Conservation (phyloP, 2,329 filamentous ascomycete genomes). For the Talaromyces sp. region DNA sequence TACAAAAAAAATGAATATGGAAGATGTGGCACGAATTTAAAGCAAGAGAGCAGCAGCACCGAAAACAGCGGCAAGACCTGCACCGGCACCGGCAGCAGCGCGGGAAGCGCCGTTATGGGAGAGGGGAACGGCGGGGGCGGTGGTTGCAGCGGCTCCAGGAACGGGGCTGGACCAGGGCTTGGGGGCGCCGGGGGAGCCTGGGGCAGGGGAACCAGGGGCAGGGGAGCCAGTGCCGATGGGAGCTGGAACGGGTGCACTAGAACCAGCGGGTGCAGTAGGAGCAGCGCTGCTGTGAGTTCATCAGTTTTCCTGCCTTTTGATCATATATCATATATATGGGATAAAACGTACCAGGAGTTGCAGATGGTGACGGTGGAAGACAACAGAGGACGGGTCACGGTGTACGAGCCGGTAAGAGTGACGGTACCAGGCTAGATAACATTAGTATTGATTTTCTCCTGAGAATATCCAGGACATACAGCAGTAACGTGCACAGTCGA, state of each 20-base stretch:
- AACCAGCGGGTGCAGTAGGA: slow-evolving; percentile 7
- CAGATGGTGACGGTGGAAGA: slow-evolving; percentile 50
- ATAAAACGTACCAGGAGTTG: slow-evolving; percentile 35
- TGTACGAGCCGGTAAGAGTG: slow-evolving; percentile 71
- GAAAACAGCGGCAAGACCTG: slow-evolving; percentile 49
- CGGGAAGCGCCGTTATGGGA: slow-evolving; percentile 52
- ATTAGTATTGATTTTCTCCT: neutral
- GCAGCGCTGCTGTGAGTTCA: neutral
- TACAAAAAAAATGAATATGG: neutral
- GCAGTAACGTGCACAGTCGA: slow-evolving; percentile 65
- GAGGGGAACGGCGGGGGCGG: slow-evolving; percentile 12
- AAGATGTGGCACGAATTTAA: slow-evolving; percentile 26
- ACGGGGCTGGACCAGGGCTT: slow-evolving; percentile 17
- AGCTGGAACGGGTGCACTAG: slow-evolving; percentile 7
- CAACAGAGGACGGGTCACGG: slow-evolving; percentile 49
- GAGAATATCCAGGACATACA: slow-evolving; percentile 36
- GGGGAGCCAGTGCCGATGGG: slow-evolving; percentile 7
- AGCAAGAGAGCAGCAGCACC: slow-evolving; percentile 47
- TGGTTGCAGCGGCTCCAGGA: slow-evolving; percentile 20
- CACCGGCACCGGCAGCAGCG: slow-evolving; percentile 44
- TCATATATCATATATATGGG: too few species aligned
- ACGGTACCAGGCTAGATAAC: slow-evolving; percentile 55
- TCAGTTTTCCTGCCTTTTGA: neutral
- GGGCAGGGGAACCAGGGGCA: too few species aligned
- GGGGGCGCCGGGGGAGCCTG: too few species aligned